Conservation (phyloP, 2,329 filamentous ascomycete genomes). For the Cercospora sp. region DNA sequence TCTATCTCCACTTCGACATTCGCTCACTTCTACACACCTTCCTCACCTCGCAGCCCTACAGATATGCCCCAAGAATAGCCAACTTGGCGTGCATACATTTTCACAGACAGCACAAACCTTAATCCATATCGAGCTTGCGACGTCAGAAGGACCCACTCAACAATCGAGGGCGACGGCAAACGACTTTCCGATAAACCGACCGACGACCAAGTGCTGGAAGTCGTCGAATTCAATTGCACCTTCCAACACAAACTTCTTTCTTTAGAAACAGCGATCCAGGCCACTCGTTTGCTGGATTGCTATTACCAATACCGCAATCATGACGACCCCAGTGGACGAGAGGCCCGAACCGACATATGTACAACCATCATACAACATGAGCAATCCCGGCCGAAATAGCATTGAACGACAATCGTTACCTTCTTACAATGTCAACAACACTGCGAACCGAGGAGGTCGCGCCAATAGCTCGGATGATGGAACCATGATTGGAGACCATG, state of each 20-base stretch:
- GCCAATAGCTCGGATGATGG: conserved; percentile 38
- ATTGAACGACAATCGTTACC: conserved; percentile 31
- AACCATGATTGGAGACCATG: conserved; percentile 39
- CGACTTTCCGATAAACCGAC: neutral
- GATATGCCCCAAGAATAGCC: neutral
- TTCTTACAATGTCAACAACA: conserved; percentile 39
- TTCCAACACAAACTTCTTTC: neutral
- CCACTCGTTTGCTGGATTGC: conserved; percentile 22
- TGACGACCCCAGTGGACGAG: conserved; percentile 41
- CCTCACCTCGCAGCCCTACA: neutral
- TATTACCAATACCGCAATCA: conserved; percentile 20
- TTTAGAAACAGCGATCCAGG: neutral
- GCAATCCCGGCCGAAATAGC: conserved; percentile 21
- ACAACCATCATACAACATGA: conserved; percentile 32
- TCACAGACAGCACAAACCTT: neutral
- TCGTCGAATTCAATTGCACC: neutral
- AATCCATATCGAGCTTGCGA: conserved; percentile 2
- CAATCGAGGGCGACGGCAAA: conserved; percentile 5
- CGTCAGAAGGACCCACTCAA: conserved; percentile 16
- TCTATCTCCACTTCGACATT: neutral
- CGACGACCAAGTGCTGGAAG: conserved; percentile 29
- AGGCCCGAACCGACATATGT: conserved; percentile 39
- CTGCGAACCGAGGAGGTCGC: conserved; percentile 22
- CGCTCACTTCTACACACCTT: neutral
- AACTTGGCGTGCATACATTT: neutral